Percentiles rank a stretch among this genome's conserved stretches.
These are phyloP conservation scores for Colletotrichum tropicicola DNA, from an alignment of 2,329 filamentous ascomycete genomes.

Conservation along the genomic window DNA sequence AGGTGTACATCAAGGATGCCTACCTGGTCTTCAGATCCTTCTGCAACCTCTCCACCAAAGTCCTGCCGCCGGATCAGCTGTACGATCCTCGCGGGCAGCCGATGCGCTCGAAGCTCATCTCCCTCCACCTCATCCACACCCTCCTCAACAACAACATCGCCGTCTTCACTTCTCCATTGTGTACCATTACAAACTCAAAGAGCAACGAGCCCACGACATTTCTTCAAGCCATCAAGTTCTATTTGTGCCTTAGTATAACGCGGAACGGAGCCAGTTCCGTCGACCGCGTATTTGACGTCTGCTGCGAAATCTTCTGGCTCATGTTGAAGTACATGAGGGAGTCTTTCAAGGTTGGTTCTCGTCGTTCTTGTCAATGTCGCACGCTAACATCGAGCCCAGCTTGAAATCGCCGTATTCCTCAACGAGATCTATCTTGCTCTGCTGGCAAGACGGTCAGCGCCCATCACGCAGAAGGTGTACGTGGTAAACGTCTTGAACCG, in stretches of 20 bases:
- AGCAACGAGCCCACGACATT: slow-evolving; percentile 90
- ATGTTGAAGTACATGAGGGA: slow-evolving; percentile 95
- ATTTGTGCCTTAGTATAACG: slow-evolving; percentile 93
- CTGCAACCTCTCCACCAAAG: slow-evolving; percentile 96
- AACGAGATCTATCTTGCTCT: slow-evolving; percentile 97
- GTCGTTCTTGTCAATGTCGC: background rate
- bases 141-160: slow-evolving; percentile 92
- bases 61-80: slow-evolving; percentile 87
- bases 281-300: slow-evolving; percentile 91
- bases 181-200: slow-evolving; percentile 91
- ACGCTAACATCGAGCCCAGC: slow-evolving; percentile 59
- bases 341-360: slow-evolving; percentile 79
- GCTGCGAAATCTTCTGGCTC: slow-evolving; percentile 97
- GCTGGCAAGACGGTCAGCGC: slow-evolving; percentile 86
- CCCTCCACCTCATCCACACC: slow-evolving; percentile 93
- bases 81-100: slow-evolving; percentile 93
- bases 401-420: slow-evolving; percentile 97
- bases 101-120: slow-evolving; percentile 97
- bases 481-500: slow-evolving; percentile 88
- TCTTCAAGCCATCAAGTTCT: slow-evolving; percentile 94
- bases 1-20: slow-evolving; percentile 96
- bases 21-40: slow-evolving; percentile 98
- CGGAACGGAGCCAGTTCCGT: slow-evolving; percentile 95
- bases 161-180: slow-evolving; percentile 90
- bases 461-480: slow-evolving; percentile 89